These are phyloP conservation scores for Selenicereus undatus DNA, from an alignment of 148 eudicot genomes.

Conservation along the genomic window DNA sequence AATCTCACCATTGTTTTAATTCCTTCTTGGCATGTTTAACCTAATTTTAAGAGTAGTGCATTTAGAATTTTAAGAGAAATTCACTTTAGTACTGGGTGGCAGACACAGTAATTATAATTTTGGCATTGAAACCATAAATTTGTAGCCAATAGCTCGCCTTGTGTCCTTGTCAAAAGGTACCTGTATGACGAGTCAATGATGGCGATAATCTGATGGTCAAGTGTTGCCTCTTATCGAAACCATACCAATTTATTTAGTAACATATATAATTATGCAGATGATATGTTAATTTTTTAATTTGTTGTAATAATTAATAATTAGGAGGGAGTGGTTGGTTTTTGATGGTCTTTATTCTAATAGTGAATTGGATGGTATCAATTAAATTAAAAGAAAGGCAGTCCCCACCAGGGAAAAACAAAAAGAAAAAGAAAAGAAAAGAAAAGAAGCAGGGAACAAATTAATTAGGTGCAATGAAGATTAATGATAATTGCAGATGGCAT, in stretches of 20 bases:
- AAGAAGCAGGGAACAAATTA: too few relatives aligned
- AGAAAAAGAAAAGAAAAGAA: too few relatives aligned
- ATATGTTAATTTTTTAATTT: background rate
- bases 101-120: too few relatives aligned
- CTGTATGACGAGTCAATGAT: background rate
- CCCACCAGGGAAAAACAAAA: background rate
- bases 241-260: background rate
- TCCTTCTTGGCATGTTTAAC: too few relatives aligned
- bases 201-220: background rate
- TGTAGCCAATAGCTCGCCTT: too few relatives aligned
- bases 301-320: conserved; percentile 1
- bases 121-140: too few relatives aligned
- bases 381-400: background rate
- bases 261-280: background rate
- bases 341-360: background rate
- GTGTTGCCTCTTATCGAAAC: background rate
- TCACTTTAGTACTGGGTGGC: too few relatives aligned
- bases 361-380: too few relatives aligned
- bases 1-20: too few relatives aligned
- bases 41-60: too few relatives aligned
- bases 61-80: too few relatives aligned
- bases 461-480: background rate
- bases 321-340: background rate
- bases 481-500: background rate
- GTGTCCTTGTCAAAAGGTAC: too few relatives aligned